A percentile compares a stretch with the other conserved stretches of the same genome.
Conservation (phyloP, 192 early-diverging fungal genomes). For the Cladochytrium replicatum region DNA sequence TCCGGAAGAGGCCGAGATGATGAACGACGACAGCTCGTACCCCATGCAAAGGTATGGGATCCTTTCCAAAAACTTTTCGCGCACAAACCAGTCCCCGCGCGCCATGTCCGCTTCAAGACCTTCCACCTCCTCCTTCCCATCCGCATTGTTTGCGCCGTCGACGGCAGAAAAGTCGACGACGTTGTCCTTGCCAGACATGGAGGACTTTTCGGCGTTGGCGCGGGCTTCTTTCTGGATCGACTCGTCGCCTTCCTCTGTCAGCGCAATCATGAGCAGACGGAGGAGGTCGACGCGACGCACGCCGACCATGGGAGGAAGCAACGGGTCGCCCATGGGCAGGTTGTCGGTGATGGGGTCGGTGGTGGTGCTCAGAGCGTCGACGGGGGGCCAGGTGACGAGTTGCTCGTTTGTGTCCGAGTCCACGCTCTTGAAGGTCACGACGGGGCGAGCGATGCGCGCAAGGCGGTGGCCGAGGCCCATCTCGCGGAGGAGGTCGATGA, state of each 20-base stretch:
- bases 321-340: conserved; percentile 3
- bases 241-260: conserved; percentile 26
- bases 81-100: conserved; percentile 26
- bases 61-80: conserved; percentile 22
- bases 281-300: conserved; percentile 33
- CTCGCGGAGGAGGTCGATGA: conserved; percentile 30
- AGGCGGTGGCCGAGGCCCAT: conserved; percentile 31
- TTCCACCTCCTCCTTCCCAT: conserved; percentile 1
- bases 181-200: neutral
- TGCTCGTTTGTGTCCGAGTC: conserved; percentile 20
- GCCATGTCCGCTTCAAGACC: conserved; percentile 32
- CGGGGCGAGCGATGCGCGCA: conserved; percentile 22
- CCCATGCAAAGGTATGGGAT: conserved; percentile 22
- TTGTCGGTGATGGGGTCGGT: conserved; percentile 1
- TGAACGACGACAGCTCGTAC: conserved; percentile 31
- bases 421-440: conserved; percentile 14
- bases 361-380: neutral
- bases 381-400: conserved; percentile 24
- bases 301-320: conserved; percentile 34
- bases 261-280: conserved; percentile 33
- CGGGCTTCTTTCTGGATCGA: conserved; percentile 4
- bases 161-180: conserved; percentile 15
- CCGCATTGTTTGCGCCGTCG: conserved; percentile 24
- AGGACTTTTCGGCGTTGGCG: neutral
- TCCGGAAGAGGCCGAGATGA: conserved; percentile 30